phyloP scores from a whole-genome alignment of 306 rosid genomes.

The Datisca glomerata region DNA sequence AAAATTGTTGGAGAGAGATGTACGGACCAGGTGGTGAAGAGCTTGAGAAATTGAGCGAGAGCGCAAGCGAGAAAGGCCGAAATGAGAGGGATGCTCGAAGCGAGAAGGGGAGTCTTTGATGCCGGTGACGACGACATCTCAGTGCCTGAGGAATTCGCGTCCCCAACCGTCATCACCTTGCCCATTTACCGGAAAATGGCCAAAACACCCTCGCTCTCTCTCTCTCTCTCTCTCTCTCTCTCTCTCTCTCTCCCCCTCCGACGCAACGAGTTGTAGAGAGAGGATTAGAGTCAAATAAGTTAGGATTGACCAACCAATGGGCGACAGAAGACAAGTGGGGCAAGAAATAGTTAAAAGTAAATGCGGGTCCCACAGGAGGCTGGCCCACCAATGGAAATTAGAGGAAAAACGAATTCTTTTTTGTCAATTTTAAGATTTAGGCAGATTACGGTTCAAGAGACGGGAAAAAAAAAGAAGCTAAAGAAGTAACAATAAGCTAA shows the following conservation, averaged over 20 bases:
- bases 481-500: no score
- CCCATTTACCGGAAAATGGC: conserved; percentile 18
- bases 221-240: neutral
- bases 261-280: neutral
- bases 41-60: conserved; percentile 82
- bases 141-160: conserved; percentile 27
- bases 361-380: no score
- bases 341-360: no score
- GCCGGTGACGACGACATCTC: conserved; percentile 19
- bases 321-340: no score
- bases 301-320: neutral
- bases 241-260: neutral
- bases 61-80: conserved; percentile 63
- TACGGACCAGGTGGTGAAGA: conserved; percentile 83
- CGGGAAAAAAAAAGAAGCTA: no score
- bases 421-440: no score
- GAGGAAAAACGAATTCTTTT: no score
- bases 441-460: no score
- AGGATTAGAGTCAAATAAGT: neutral
- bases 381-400: no score
- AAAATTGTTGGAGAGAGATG: neutral
- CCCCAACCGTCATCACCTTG: conserved; percentile 45
- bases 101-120: conserved; percentile 9
- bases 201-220: neutral
- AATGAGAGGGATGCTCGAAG: conserved; percentile 47